Evolutionary conservation across 2,329 filamentous ascomycete species (phyloP).

Genomic region (Fusarium tuaranense): DNA sequence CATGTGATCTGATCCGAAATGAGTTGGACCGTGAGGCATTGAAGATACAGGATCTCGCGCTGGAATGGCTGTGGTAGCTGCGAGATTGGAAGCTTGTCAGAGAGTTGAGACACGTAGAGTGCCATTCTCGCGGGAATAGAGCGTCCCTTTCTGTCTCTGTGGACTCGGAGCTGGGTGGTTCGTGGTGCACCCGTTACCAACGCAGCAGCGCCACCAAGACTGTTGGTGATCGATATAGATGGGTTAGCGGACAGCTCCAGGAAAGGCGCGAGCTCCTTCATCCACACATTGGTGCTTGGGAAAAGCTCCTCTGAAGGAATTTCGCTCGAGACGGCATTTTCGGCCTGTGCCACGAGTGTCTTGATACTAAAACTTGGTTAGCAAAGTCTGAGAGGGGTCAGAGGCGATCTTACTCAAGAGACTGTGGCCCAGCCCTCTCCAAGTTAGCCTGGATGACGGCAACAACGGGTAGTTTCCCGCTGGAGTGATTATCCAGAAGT

Average conservation of each 20-base stretch:
- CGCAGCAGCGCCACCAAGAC: constrained; percentile 76
- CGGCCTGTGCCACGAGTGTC: constrained; percentile 63
- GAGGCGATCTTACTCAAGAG: constrained; percentile 59
- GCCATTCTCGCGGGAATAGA: constrained; percentile 82
- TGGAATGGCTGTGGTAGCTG: constrained; percentile 56
- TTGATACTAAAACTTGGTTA: constrained; percentile 55
- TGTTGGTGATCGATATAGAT: constrained; percentile 79
- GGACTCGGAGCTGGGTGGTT: constrained; percentile 47
- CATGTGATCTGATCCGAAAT: constrained; percentile 66
- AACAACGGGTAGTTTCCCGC: constrained; percentile 58
- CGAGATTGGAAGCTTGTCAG: constrained; percentile 57
- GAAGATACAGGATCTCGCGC: constrained; percentile 63
- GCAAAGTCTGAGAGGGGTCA: neutral
- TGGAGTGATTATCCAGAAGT: constrained; percentile 58
- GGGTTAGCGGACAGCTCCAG: constrained; percentile 65
- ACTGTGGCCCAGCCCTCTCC: constrained; percentile 60
- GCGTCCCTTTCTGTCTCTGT: constrained; percentile 75
- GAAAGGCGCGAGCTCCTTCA: constrained; percentile 67
- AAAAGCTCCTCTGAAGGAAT: constrained; percentile 63
- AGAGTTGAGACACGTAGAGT: constrained; percentile 73
- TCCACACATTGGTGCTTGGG: constrained; percentile 75
- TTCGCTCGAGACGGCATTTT: constrained; percentile 46
- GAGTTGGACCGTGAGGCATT: constrained; percentile 63
- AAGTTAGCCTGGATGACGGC: constrained; percentile 68
- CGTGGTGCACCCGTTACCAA: constrained; percentile 60